Conservation (phyloP, 306 rosid genomes). For the Elaeagnus macrophylla region DNA sequence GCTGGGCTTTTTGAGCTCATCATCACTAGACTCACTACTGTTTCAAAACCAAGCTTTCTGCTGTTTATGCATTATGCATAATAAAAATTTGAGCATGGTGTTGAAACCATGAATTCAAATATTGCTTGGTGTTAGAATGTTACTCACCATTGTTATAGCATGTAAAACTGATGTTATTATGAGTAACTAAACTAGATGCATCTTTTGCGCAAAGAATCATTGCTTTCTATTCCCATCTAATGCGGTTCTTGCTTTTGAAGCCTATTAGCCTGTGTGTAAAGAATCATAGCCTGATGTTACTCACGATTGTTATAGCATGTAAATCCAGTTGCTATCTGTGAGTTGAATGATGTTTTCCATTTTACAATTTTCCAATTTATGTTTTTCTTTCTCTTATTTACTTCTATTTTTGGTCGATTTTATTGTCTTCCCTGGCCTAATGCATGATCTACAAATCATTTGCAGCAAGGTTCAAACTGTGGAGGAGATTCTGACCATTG, state of each 20-base stretch:
- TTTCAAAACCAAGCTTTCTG: too few species aligned
- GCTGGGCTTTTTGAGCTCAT: too few species aligned
- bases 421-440: slow-evolving; percentile 4
- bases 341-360: too few species aligned
- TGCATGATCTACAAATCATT: slow-evolving; percentile 17
- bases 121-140: too few species aligned
- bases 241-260: background rate
- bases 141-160: too few species aligned
- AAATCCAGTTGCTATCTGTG: too few species aligned
- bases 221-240: background rate
- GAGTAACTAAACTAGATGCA: background rate
- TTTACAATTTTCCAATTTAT: slow-evolving; percentile 4
- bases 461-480: slow-evolving; percentile 50
- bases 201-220: background rate
- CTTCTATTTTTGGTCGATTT: background rate
- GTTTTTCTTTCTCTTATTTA: slow-evolving; percentile 5
- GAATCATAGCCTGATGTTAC: too few species aligned
- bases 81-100: too few species aligned
- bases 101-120: too few species aligned
- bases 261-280: background rate
- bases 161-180: background rate
- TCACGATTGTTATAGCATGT: too few species aligned
- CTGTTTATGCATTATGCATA: too few species aligned
- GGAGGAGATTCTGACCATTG: slow-evolving; percentile 88
- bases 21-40: too few species aligned